Conservation (phyloP, 148 eudicot species). For the Camellia japonica region DNA sequence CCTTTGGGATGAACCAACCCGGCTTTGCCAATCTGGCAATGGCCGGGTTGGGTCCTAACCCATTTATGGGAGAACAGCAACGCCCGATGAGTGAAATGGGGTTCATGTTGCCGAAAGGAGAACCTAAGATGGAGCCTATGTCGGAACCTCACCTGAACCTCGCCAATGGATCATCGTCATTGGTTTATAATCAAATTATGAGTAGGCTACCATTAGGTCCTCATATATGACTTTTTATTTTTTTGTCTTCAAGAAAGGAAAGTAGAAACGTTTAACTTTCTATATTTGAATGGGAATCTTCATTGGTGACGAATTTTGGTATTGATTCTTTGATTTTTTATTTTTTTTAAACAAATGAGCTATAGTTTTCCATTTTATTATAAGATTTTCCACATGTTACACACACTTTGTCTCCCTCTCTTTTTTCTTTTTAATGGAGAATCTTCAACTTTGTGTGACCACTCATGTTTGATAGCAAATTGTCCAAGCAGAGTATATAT, state of each 20-base stretch:
- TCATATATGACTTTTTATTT: conserved; percentile 31
- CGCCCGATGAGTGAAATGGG: conserved; percentile 35
- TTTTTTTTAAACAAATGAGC: not conserved
- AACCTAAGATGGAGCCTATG: conserved; percentile 45
- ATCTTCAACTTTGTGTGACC: too few species aligned
- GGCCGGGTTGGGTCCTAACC: conserved; percentile 30
- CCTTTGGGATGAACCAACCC: conserved; percentile 40
- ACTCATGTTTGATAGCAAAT: too few species aligned
- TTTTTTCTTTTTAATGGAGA: too few species aligned
- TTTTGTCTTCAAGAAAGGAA: conserved; percentile 1
- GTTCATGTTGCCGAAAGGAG: conserved; percentile 37
- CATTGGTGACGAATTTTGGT: conserved; percentile 10
- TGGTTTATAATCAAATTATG: conserved; percentile 43
- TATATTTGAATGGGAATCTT: conserved; percentile 7
- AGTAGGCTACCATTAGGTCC: conserved; percentile 43
- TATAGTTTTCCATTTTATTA: not conserved
- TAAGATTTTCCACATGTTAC: too few species aligned
- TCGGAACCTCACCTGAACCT: conserved; percentile 33
- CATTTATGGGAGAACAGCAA: conserved; percentile 24
- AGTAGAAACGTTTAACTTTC: conserved; percentile 16
- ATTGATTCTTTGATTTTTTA: not conserved
- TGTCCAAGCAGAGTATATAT: too few species aligned
- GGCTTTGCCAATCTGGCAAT: conserved; percentile 34
- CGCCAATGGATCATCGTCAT: conserved; percentile 28
- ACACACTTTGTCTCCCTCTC: too few species aligned